phyloP scores from a whole-genome alignment of 2,329 filamentous ascomycete species.

The Capronia coronata region DNA sequence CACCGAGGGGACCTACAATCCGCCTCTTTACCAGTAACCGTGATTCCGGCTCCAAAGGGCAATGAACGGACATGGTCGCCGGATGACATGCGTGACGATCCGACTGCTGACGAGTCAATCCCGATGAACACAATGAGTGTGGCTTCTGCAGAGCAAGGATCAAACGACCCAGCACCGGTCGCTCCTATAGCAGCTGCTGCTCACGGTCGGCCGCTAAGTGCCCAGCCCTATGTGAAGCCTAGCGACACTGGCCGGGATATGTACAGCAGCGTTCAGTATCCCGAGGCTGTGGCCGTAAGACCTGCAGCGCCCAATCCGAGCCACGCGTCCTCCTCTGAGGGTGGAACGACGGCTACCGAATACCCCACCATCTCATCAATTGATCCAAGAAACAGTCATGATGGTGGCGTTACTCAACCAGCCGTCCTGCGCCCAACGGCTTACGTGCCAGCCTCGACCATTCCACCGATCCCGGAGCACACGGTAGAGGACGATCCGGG shows the following conservation, averaged over 20 bases:
- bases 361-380: conserved; percentile 18
- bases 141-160: background rate
- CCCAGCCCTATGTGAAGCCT: conserved; percentile 20
- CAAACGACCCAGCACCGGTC: too few species aligned
- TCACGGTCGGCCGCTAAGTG: conserved; percentile 50
- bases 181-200: too few species aligned
- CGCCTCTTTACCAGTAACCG: conserved; percentile 50
- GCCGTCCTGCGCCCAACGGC: conserved; percentile 1
- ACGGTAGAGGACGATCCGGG: background rate
- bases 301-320: background rate
- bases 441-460: conserved; percentile 4
- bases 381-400: conserved; percentile 4
- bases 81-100: conserved; percentile 28
- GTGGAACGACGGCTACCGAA: conserved; percentile 12
- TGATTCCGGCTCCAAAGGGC: conserved; percentile 54
- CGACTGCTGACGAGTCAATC: conserved; percentile 3
- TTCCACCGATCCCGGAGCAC: conserved; percentile 9
- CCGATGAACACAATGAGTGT: background rate
- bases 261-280: background rate
- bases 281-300: background rate
- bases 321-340: background rate
- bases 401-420: background rate
- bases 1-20: conserved; percentile 33
- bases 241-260: background rate
- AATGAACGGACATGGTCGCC: conserved; percentile 52